Evolutionary conservation across 441 rosid species (phyloP), one percentile per base, ranked within the genome.

Genomic region (Croton laevigatus): DNA sequence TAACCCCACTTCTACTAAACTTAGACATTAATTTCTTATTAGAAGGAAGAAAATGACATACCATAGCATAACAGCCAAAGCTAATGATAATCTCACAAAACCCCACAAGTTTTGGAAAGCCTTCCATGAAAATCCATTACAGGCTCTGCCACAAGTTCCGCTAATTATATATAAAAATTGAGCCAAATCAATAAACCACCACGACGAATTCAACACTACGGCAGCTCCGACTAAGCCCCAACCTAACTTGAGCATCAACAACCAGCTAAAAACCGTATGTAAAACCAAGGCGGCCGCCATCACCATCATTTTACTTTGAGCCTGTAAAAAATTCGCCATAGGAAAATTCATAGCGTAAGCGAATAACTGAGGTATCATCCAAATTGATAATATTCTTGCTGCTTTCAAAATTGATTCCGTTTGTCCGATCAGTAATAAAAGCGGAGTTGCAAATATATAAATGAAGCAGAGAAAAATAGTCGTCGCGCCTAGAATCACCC

Each of bases 161-260:
- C 85, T 75, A 6, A 82, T 19, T 16, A 86, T 78, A 27, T 84
- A 86, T 1, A 71, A 4, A 7, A 86, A 61, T 73, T 78, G 88
- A 0, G 76, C 66, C 17, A 22, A 13, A 23, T 76, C 89, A 6
- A 87, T 85, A 27, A 79, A 62, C 83, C 84, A 81, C 92, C 97
- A 88, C 2, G 94, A 84, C 0, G 62, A 77, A 40, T 89, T 85
- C 2, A 88, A 67, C 20, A 81, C 84, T 20, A 74, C 74, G 22
- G 98, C 97, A 0, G 97, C 98, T n/a, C 97, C 98, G 0, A 62
- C 72, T 14, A 87, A 59, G 3, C 94, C 96, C 96, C 94, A 93
- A 5, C 79, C 71, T 76, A 88, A 79, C 70, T 87, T 87, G 54
- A 65, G 27, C 67, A 93, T 77, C 58, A 93, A 85, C 49, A 89